These are phyloP conservation scores for Dalechampia spathulata DNA, from an alignment of 441 rosid genomes.

Conservation along the genomic window DNA sequence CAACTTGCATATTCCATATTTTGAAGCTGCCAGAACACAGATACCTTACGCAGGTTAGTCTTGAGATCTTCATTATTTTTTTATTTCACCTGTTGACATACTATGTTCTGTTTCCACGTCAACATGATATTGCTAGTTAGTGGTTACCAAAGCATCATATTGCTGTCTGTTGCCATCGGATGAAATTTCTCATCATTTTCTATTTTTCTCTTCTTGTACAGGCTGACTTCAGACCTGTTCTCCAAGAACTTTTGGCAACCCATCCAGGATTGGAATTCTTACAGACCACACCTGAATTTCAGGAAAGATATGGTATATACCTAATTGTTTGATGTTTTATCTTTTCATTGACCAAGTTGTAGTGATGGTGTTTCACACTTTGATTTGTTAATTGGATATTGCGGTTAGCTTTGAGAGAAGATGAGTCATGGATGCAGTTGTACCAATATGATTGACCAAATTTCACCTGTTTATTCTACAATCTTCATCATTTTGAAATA, in stretches of 20 bases:
- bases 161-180: background rate
- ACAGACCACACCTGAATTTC: slow-evolving; percentile 93
- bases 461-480: background rate
- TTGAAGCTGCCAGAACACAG: slow-evolving; percentile 65
- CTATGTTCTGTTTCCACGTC: slow-evolving; percentile 1
- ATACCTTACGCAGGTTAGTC: slow-evolving; percentile 64
- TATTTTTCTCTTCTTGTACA: slow-evolving; percentile 25
- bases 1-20: slow-evolving; percentile 67
- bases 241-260: slow-evolving; percentile 80
- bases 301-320: slow-evolving; percentile 92
- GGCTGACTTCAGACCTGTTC: slow-evolving; percentile 85
- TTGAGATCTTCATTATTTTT: background rate
- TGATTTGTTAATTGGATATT: too few relatives aligned
- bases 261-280: slow-evolving; percentile 96
- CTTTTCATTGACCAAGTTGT: background rate
- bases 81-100: background rate
- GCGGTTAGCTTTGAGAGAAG: background rate
- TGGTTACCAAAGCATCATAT: slow-evolving; percentile 8
- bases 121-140: too few relatives aligned
- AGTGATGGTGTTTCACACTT: too few relatives aligned
- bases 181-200: background rate
- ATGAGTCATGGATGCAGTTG: background rate
- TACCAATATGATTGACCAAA: background rate
- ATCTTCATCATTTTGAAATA: background rate
- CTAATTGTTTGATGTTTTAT: background rate